Percentiles rank a stretch among this genome's conserved stretches.
Evolutionary conservation across 2,329 filamentous ascomycete species (phyloP).

Genomic region (Fusarium virguliforme): DNA sequence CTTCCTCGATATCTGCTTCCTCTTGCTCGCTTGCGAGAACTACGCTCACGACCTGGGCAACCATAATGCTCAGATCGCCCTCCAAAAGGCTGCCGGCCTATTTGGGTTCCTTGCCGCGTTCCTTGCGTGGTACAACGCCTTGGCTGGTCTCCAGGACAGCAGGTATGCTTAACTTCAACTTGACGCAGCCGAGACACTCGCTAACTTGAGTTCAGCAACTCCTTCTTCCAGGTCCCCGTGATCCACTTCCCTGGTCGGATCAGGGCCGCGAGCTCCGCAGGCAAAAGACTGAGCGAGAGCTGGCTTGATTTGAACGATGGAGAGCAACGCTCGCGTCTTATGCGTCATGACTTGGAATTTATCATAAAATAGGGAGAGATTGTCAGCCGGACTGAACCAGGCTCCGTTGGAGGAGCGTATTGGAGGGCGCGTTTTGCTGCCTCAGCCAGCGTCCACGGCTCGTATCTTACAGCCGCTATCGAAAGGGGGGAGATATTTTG

Average conservation of each 20-base stretch:
- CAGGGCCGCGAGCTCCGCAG: constrained; percentile 75
- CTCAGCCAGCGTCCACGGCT: constrained; percentile 21
- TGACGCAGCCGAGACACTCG: constrained; percentile 2
- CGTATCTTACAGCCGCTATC: constrained; percentile 17
- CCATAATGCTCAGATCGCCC: constrained; percentile 59
- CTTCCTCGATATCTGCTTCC: constrained; percentile 81
- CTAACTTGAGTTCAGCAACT: constrained; percentile 73
- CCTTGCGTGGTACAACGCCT: constrained; percentile 88
- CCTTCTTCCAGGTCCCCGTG: constrained; percentile 93
- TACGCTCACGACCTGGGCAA: constrained; percentile 70
- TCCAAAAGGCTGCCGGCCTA: constrained; percentile 81
- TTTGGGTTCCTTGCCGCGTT: constrained; percentile 89
- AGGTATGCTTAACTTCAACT: constrained; percentile 63
- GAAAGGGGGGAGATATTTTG: constrained; percentile 14
- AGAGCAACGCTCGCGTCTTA: constrained; percentile 34
- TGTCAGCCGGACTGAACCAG: constrained; percentile 1
- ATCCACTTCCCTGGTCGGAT: constrained; percentile 96
- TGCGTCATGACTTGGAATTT: constrained; percentile 44
- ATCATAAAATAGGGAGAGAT: constrained; percentile 27
- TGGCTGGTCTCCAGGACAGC: constrained; percentile 84
- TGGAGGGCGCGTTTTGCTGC: constrained; percentile 22
- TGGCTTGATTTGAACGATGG: constrained; percentile 40
- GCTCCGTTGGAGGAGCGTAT: constrained; percentile 29
- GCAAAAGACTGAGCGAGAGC: constrained; percentile 58
- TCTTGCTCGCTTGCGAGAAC: constrained; percentile 78